phyloP scores from a whole-genome alignment of 2,329 filamentous ascomycete genomes.

The Teratosphaeria epicoccoides region DNA sequence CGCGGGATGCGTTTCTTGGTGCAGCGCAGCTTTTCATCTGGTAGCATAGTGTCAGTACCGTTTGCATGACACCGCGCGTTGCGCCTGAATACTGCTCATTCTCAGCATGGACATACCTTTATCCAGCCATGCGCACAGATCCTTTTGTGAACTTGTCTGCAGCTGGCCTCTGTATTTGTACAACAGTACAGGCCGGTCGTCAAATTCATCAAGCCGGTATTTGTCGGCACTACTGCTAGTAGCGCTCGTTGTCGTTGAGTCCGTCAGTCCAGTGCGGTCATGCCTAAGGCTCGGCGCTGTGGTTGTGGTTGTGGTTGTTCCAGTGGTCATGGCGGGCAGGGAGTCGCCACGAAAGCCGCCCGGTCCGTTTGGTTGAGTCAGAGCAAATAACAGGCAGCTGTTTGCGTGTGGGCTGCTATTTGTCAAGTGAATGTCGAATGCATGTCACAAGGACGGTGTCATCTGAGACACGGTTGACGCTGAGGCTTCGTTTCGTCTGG shows the following conservation, averaged over 20 bases:
- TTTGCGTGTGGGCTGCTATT: background rate
- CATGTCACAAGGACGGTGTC: background rate
- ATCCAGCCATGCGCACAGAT: slow-evolving; percentile 31
- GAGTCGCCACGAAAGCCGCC: slow-evolving; percentile 1
- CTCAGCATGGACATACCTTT: slow-evolving; percentile 22
- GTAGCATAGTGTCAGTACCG: background rate
- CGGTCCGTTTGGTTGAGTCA: slow-evolving; percentile 1
- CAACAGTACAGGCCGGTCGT: slow-evolving; percentile 34
- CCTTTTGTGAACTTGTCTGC: slow-evolving; percentile 34
- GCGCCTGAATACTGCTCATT: too few species aligned
- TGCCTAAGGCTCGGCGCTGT: slow-evolving; percentile 8
- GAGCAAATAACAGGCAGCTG: background rate
- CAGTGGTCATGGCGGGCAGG: slow-evolving; percentile 12
- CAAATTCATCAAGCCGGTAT: slow-evolving; percentile 35
- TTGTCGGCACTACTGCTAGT: slow-evolving; percentile 29
- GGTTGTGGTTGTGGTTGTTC: slow-evolving; percentile 2
- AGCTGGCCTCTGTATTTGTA: slow-evolving; percentile 37
- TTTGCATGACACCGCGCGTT: background rate
- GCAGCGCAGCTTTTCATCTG: slow-evolving; percentile 36
- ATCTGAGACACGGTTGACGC: background rate
- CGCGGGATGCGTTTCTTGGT: slow-evolving; percentile 38
- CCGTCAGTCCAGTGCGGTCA: slow-evolving; percentile 32
- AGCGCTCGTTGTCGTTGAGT: slow-evolving; percentile 31
- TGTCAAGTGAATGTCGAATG: background rate
- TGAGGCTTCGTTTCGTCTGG: background rate